These are phyloP conservation scores for Trypanosoma platydactyli DNA, from an alignment of 208 protist genomes.

Conservation along the genomic window DNA sequence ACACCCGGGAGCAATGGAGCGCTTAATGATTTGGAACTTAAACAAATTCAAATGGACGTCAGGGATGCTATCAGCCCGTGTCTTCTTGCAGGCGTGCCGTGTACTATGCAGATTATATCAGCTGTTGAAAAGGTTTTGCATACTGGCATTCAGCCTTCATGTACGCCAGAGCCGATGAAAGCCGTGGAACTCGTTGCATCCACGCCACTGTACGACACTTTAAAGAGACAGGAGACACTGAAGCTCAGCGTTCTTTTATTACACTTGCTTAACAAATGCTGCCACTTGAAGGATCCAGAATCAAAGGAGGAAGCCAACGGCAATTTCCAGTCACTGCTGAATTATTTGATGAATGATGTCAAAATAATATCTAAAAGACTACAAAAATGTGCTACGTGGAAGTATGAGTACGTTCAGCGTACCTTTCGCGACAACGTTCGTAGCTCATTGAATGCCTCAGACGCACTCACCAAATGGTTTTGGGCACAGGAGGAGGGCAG, in stretches of 20 bases:
- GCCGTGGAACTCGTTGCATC: slow-evolving; percentile 18
- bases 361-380: slow-evolving; percentile 52
- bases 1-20: slow-evolving; percentile 27
- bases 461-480: slow-evolving; percentile 66
- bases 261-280: slow-evolving; percentile 79
- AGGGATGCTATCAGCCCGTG: slow-evolving; percentile 57
- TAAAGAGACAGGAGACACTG: slow-evolving; percentile 60
- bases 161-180: slow-evolving; percentile 8
- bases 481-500: slow-evolving; percentile 64
- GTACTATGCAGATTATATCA: slow-evolving; percentile 74
- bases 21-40: slow-evolving; percentile 42
- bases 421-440: slow-evolving; percentile 45
- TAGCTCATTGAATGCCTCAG: slow-evolving; percentile 33
- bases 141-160: slow-evolving; percentile 18
- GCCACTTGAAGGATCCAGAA: slow-evolving; percentile 72
- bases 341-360: slow-evolving; percentile 55
- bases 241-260: slow-evolving; percentile 64
- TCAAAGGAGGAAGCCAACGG: slow-evolving; percentile 69
- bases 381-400: slow-evolving; percentile 60
- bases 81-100: slow-evolving; percentile 48
- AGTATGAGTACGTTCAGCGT: slow-evolving; percentile 39
- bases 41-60: slow-evolving; percentile 50
- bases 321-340: slow-evolving; percentile 61
- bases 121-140: slow-evolving; percentile 49
- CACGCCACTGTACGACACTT: background rate